Percentiles rank a stretch among this genome's conserved stretches.
Conservation (phyloP, 2,329 filamentous ascomycete genomes). For the Alternaria alternata region DNA sequence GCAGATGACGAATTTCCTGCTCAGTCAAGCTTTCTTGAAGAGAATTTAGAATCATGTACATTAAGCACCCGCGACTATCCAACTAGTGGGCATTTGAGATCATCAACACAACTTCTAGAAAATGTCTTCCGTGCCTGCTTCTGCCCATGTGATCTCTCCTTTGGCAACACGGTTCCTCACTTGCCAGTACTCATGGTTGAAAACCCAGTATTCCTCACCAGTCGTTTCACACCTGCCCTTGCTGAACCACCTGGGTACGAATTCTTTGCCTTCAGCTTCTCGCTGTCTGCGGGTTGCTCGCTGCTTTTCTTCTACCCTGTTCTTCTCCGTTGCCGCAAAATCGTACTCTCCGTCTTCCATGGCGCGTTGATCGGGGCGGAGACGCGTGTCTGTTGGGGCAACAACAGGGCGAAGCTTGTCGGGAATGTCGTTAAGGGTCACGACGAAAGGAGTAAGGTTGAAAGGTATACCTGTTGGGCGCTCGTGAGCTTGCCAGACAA, state of each 20-base stretch:
- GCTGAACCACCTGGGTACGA: constrained; percentile 83
- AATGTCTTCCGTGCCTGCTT: constrained; percentile 73
- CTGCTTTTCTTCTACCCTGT: constrained; percentile 91
- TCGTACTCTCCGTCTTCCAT: constrained; percentile 99
- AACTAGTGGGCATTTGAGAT: not conserved
- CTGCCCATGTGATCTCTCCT: constrained; percentile 70
- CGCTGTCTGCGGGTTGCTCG: constrained; percentile 75
- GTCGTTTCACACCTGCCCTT: constrained; percentile 78
- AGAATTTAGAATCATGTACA: not conserved
- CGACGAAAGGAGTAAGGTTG: constrained; percentile 94
- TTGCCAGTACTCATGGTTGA: constrained; percentile 89
- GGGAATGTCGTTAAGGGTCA: constrained; percentile 91
- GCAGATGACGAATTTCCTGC: not conserved
- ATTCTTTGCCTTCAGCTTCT: constrained; percentile 82
- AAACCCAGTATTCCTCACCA: constrained; percentile 89
- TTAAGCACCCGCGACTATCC: not conserved
- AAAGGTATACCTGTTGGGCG: constrained; percentile 89
- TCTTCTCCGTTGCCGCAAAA: constrained; percentile 91
- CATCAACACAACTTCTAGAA: constrained; percentile 57
- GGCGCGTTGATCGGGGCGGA: constrained; percentile 91
- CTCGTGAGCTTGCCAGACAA: constrained; percentile 90
- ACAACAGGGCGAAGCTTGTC: constrained; percentile 80
- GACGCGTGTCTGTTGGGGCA: constrained; percentile 91
- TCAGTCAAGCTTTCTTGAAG: not conserved
- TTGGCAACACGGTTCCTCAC: constrained; percentile 71